Conservation (phyloP, 192 early-diverging fungal genomes). For the Neocallimastix lanati region DNA sequence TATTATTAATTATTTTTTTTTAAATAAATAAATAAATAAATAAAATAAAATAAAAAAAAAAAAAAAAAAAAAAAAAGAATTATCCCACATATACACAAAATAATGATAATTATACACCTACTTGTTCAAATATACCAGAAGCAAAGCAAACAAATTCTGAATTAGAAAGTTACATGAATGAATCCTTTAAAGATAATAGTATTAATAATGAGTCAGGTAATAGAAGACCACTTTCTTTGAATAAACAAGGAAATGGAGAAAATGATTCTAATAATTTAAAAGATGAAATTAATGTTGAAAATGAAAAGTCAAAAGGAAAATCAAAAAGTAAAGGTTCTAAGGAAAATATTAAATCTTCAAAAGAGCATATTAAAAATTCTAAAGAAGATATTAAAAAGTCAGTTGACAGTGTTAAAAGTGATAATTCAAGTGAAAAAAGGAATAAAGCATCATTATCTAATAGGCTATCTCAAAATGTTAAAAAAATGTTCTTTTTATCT, state of each 20-base stretch:
- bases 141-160: background rate
- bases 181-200: background rate
- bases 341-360: too few species aligned
- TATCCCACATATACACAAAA: background rate
- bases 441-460: background rate
- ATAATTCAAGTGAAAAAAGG: background rate
- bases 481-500: background rate
- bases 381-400: too few species aligned
- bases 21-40: too few species aligned
- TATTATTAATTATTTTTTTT: too few species aligned
- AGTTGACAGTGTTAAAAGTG: background rate
- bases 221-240: background rate
- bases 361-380: too few species aligned
- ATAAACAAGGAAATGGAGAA: background rate
- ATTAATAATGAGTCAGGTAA: too few species aligned
- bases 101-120: background rate
- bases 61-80: too few species aligned
- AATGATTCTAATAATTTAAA: background rate
- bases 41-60: too few species aligned
- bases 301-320: background rate
- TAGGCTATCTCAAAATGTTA: background rate
- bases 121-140: background rate
- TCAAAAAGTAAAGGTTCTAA: too few species aligned
- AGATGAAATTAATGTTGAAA: background rate
- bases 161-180: background rate